Evolutionary conservation across 805 yeast genomes (phyloP).

Genomic region (Metschnikowia koreensis): DNA sequence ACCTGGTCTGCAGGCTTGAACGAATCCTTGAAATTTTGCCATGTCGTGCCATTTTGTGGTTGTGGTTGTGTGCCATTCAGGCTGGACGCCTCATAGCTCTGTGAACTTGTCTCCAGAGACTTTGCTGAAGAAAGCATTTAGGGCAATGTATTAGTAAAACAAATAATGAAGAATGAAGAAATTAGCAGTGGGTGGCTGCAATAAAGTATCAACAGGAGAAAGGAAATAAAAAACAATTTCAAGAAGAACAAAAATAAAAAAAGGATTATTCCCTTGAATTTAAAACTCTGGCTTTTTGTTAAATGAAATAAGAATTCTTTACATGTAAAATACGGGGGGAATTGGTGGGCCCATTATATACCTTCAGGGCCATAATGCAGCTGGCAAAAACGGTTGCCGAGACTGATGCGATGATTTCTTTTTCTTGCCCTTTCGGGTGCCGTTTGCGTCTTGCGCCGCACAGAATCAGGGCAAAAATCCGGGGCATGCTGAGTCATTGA

Average conservation of each 20-base stretch:
- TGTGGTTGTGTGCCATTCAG: background rate
- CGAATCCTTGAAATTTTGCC: constrained; percentile 29
- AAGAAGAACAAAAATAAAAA: too few species aligned
- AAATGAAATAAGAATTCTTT: too few species aligned
- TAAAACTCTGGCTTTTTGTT: too few species aligned
- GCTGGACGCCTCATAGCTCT: constrained; percentile 6
- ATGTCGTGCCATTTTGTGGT: constrained; percentile 10
- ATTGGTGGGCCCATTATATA: background rate
- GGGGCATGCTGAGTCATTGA: constrained; percentile 9
- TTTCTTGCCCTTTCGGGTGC: background rate
- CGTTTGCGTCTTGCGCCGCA: constrained; percentile 9
- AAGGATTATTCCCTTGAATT: background rate
- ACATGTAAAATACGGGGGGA: too few species aligned
- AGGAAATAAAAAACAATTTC: too few species aligned
- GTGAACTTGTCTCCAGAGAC: constrained; percentile 5
- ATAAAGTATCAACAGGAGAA: too few species aligned
- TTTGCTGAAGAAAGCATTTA: constrained; percentile 4
- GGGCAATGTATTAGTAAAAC: background rate
- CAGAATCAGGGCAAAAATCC: constrained; percentile 3
- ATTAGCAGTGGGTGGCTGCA: background rate
- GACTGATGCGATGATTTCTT: constrained; percentile 2
- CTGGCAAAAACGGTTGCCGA: constrained; percentile 3
- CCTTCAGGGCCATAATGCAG: constrained; percentile 3
- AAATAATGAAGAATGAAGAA: background rate
- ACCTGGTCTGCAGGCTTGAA: constrained; percentile 33